These are phyloP conservation scores for Kregervanrija delftensis DNA, from an alignment of 805 yeast genomes.

Conservation along the genomic window DNA sequence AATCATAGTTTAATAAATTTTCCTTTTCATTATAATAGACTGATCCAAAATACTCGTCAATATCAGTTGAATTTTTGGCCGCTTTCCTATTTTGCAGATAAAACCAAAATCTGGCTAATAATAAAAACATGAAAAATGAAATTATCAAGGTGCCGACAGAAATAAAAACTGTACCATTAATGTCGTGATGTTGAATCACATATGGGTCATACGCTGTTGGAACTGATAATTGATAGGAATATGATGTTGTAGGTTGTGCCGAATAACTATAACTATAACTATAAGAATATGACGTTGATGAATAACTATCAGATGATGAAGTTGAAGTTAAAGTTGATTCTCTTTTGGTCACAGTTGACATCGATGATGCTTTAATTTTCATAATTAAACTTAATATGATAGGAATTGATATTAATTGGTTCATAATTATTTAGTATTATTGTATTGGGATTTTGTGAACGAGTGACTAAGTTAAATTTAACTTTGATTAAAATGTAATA, in stretches of 20 bases:
- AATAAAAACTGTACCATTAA: constrained; percentile 37
- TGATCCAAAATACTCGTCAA: constrained; percentile 15
- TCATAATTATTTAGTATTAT: no score
- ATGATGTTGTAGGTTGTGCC: constrained; percentile 1
- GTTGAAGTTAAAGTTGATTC: no score
- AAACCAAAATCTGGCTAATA: constrained; percentile 18
- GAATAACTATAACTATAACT: no score
- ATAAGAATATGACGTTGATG: no score
- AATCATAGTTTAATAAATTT: constrained; percentile 9
- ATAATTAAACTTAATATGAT: no score
- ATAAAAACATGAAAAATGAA: constrained; percentile 15
- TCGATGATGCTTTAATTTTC: no score
- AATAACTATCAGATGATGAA: no score
- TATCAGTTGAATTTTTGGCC: constrained; percentile 11
- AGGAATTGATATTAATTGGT: no score
- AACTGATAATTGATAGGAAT: constrained; percentile 15
- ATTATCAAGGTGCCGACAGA: constrained; percentile 32
- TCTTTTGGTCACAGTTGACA: no score
- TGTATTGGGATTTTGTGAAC: no score
- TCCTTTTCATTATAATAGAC: constrained; percentile 4
- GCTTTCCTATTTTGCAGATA: constrained; percentile 22
- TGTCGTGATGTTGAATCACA: constrained; percentile 20
- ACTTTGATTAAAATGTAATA: no score
- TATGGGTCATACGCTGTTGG: constrained; percentile 27
- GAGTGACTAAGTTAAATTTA: no score